Conservation (phyloP, 202 grass and related monocot genomes). For the Zizania palustris region DNA sequence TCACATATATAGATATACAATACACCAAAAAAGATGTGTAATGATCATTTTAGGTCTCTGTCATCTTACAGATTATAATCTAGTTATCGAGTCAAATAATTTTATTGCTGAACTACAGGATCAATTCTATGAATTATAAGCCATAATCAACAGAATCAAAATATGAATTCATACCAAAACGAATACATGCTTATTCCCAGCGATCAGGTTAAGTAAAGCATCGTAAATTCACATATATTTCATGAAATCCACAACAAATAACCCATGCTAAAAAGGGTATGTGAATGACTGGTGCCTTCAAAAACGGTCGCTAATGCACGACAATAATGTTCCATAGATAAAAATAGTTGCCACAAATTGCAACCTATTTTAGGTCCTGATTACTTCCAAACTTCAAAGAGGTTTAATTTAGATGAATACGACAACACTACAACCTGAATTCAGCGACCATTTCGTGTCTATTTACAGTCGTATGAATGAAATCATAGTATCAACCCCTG, state of each 20-base stretch:
- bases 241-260: constrained; percentile 9
- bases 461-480: constrained; percentile 49
- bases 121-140: too few relatives aligned
- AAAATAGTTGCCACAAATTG: constrained; percentile 38
- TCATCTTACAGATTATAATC: too few relatives aligned
- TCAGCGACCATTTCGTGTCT: constrained; percentile 36
- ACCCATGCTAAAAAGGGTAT: not conserved
- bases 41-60: too few relatives aligned
- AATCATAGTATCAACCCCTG: constrained; percentile 71
- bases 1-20: too few relatives aligned
- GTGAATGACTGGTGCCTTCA: not conserved
- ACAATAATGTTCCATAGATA: not conserved
- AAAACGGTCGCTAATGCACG: not conserved
- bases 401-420: constrained; percentile 23
- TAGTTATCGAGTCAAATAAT: too few relatives aligned
- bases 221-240: not conserved
- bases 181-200: too few relatives aligned
- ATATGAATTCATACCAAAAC: too few relatives aligned
- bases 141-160: too few relatives aligned
- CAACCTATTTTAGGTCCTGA: constrained; percentile 30
- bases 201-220: not conserved
- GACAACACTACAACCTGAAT: constrained; percentile 35
- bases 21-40: too few relatives aligned
- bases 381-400: constrained; percentile 38
- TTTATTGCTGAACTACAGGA: too few relatives aligned